Evolutionary conservation across 164 flowering plant species (phyloP), one percentile per base, ranked within the genome.

Genomic region (Liriodendron chinense): DNA sequence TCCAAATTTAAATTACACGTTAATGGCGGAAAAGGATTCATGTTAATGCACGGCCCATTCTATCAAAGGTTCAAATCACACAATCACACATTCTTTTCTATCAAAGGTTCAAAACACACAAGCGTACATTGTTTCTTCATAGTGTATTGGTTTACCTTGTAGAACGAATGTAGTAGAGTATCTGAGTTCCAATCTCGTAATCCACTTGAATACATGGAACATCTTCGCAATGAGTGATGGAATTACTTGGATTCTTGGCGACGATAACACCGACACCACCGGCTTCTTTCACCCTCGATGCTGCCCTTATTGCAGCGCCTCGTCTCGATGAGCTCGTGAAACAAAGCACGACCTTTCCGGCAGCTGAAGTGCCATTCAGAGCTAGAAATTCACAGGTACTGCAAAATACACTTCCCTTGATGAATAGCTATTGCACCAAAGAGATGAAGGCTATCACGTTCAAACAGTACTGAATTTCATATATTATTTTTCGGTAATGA

Each of bases 91-190:
- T n/a, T n/a, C n/a, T n/a, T n/a, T n/a, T n/a, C n/a, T n/a, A n/a
- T n/a, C n/a, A n/a, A n/a, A n/a, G n/a, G n/a, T n/a, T n/a, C n/a
- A n/a, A n/a, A n/a, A n/a, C n/a, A n/a, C n/a, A n/a, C n/a, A n/a
- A n/a, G n/a, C n/a, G n/a, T n/a, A n/a, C n/a, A n/a, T n/a, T n/a
- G n/a, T n/a, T n/a, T n/a, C n/a, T n/a, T n/a, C n/a, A n/a, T 26
- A 24, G 2, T 53, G 7, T 24, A 21, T 14, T 9, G n/a, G 34
- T 26, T 76, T 72, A 78, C 87, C 82, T 82, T 62, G 78, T n/a
- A 12, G 77, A 75, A 1, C 83, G 83, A 57, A 85, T 82, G 79
- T 87, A 87, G 68, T 47, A 75, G 6, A 83, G 78, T 14, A 87
- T 77, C 69, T 73, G 69, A 6, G 86, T 84, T 28, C 90, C 88